Percentiles rank a stretch among this genome's conserved stretches.
Evolutionary conservation across 106 monocot species (phyloP).

Genomic region (Chionographis japonica): DNA sequence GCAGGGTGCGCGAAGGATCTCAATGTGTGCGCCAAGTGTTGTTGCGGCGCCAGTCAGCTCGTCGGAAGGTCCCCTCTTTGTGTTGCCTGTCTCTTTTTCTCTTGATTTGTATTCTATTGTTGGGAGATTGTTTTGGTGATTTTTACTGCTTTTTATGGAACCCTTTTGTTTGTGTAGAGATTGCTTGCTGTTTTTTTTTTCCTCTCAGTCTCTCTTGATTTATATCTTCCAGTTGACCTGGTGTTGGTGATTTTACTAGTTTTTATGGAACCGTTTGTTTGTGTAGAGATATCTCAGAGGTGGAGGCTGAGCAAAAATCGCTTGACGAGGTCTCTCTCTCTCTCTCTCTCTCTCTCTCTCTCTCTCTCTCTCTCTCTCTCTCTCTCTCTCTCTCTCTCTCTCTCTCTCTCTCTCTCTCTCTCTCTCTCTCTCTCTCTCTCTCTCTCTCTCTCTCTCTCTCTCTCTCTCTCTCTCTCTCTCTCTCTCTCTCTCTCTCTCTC

Average conservation of each 20-base stretch:
- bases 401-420: slow-evolving; percentile 12
- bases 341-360: not conserved
- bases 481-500: not conserved
- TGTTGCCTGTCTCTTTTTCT: not conserved
- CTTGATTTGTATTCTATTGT: not conserved
- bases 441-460: slow-evolving; percentile 9
- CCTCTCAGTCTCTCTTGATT: too few relatives aligned
- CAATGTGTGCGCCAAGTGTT: slow-evolving; percentile 84
- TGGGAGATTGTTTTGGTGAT: not conserved
- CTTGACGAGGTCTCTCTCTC: slow-evolving; percentile 60
- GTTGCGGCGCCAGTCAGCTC: slow-evolving; percentile 35
- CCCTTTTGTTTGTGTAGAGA: not conserved
- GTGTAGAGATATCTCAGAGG: slow-evolving; percentile 68
- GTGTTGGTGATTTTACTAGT: not conserved
- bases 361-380: not conserved
- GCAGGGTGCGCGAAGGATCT: slow-evolving; percentile 69
- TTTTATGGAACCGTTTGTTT: slow-evolving; percentile 1
- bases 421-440: not conserved
- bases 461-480: not conserved
- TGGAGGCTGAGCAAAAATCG: slow-evolving; percentile 59
- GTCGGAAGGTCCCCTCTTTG: slow-evolving; percentile 58
- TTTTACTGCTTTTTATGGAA: not conserved
- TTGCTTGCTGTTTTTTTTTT: too few relatives aligned
- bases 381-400: not conserved
- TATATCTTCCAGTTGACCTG: too few relatives aligned